Evolutionary conservation across 768 basidiomycete genomes (phyloP).

Genomic region (Suillus subalutaceus): DNA sequence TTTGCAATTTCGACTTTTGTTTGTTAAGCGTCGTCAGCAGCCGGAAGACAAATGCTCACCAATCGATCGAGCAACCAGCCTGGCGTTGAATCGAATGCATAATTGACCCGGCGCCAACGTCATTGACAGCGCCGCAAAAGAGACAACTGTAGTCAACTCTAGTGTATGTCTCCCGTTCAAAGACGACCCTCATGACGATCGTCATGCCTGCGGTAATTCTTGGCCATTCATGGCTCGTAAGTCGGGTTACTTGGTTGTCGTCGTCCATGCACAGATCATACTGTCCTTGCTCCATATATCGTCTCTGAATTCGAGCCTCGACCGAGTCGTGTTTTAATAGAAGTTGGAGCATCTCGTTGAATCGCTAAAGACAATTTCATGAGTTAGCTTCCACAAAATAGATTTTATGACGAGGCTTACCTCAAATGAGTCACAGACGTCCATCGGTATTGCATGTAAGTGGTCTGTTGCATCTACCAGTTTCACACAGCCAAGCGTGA

Average conservation of each 20-base stretch:
- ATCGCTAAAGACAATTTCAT: neutral
- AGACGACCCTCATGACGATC: constrained; percentile 27
- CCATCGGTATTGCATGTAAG: constrained; percentile 27
- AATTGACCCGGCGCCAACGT: neutral
- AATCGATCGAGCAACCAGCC: constrained; percentile 28
- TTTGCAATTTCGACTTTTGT: constrained; percentile 22
- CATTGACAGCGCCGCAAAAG: neutral
- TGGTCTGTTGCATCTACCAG: neutral
- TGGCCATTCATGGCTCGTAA: too few species aligned
- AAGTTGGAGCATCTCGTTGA: constrained; percentile 9
- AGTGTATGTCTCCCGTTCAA: constrained; percentile 20
- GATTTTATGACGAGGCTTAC: constrained; percentile 3
- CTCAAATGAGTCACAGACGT: constrained; percentile 30
- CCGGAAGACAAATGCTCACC: constrained; percentile 17
- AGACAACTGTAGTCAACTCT: constrained; percentile 16
- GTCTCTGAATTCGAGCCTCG: constrained; percentile 18
- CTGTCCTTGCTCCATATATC: constrained; percentile 25
- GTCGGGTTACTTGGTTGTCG: too few species aligned
- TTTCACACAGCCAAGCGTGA: neutral
- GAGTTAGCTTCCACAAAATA: neutral
- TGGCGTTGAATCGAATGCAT: constrained; percentile 15
- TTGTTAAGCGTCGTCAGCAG: constrained; percentile 9
- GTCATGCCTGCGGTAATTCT: constrained; percentile 17
- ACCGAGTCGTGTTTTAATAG: constrained; percentile 19
- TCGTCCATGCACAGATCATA: constrained; percentile 19